phyloP scores from a whole-genome alignment of 1,284 basidiomycete species.

The Ceratorhiza oryzae-sativae region DNA sequence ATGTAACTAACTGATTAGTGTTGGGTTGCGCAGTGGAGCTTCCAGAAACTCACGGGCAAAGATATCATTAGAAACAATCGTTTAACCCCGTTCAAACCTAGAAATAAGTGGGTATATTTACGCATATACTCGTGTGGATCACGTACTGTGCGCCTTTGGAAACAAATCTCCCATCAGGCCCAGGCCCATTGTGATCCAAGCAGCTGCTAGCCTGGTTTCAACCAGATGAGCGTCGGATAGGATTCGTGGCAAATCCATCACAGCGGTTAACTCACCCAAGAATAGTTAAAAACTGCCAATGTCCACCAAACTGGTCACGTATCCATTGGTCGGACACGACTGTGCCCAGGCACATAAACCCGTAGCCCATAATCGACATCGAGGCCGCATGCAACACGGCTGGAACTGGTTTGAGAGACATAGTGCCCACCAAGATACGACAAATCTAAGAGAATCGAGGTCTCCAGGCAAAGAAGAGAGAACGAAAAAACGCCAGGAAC shows the following conservation, averaged over 20 bases:
- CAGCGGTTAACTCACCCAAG: conserved; percentile 61
- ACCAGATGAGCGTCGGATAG: background rate
- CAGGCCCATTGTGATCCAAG: conserved; percentile 61
- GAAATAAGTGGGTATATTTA: background rate
- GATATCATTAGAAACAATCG: conserved; percentile 65
- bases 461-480: background rate
- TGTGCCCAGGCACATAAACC: conserved; percentile 47
- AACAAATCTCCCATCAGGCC: conserved; percentile 60
- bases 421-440: background rate
- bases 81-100: conserved; percentile 60
- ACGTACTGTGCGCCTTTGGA: conserved; percentile 57
- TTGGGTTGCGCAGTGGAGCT: background rate
- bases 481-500: background rate
- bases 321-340: conserved; percentile 45
- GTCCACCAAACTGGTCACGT: conserved; percentile 57
- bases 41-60: conserved; percentile 63
- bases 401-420: conserved; percentile 29
- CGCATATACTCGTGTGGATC: background rate
- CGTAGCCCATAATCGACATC: conserved; percentile 50
- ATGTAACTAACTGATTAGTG: background rate
- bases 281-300: conserved; percentile 76
- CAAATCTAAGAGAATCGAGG: no score
- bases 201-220: conserved; percentile 56
- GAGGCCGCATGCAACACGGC: conserved; percentile 47
- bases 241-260: background rate